phyloP scores from a whole-genome alignment of 352 stramenopile genomes.

The Phytophthora palmivora region DNA sequence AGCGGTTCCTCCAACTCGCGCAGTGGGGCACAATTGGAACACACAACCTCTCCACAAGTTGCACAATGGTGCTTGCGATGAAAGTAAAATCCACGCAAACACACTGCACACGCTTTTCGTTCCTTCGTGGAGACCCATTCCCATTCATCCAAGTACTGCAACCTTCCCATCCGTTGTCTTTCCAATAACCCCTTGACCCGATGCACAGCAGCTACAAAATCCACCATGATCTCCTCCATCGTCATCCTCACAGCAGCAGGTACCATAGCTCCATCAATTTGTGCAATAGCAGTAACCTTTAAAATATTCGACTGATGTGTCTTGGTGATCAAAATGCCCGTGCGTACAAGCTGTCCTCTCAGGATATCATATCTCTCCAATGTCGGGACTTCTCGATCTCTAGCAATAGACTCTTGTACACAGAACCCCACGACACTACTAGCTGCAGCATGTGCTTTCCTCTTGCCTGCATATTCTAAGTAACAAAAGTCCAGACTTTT shows the following conservation, averaged over 20 bases:
- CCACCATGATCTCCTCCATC: slow-evolving; percentile 78
- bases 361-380: slow-evolving; percentile 72
- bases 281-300: slow-evolving; percentile 73
- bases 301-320: slow-evolving; percentile 81
- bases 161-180: slow-evolving; percentile 71
- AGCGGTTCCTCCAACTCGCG: slow-evolving; percentile 77
- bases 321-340: slow-evolving; percentile 75
- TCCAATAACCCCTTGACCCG: slow-evolving; percentile 71
- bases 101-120: slow-evolving; percentile 83
- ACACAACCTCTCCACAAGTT: slow-evolving; percentile 83
- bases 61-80: slow-evolving; percentile 81
- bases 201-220: slow-evolving; percentile 62
- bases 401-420: slow-evolving; percentile 74
- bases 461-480: slow-evolving; percentile 79
- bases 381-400: slow-evolving; percentile 67
- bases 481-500: slow-evolving; percentile 79
- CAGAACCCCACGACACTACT: slow-evolving; percentile 78
- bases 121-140: slow-evolving; percentile 76
- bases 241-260: slow-evolving; percentile 24
- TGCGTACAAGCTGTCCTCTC: slow-evolving; percentile 61
- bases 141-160: slow-evolving; percentile 85
- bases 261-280: slow-evolving; percentile 69
- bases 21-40: slow-evolving; percentile 71
- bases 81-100: slow-evolving; percentile 80
- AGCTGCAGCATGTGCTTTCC: slow-evolving; percentile 41